Evolutionary conservation across 2,329 filamentous ascomycete species (phyloP), one percentile per base, ranked within the genome.

Genomic region (Torrubiella hemipterigena): DNA sequence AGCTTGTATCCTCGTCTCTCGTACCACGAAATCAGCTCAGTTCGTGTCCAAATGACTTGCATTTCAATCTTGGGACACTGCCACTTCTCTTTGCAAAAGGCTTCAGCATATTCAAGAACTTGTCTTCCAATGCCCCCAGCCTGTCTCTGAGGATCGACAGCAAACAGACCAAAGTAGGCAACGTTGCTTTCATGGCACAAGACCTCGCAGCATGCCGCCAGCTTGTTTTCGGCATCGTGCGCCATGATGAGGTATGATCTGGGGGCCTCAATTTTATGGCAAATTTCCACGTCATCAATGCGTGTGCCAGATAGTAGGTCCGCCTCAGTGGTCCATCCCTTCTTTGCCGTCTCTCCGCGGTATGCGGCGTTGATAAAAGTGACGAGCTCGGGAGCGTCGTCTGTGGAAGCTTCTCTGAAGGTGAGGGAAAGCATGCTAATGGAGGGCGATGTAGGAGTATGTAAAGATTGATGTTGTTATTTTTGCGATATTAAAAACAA

Each of bases 121-220:
- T 43, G 44, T 31, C 52, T 43, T 0, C 65, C 65, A 27, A 68
- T 42, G 0, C 65, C 64, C 11, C 57, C 56, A 5, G 53, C 55
- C 44, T 67, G 63, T 17, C 48, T 39, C 5, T 33, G 33, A 3
- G 59, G 58, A 22, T 61, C 54, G 1, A 69, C 63, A 24, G 64
- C 64, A 14, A 69, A 64, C 21, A 67, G 51, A 30, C 61, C 62
- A 31, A 68, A 64, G 44, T 65, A 61, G 13, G 52, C 55, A 21
- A 50, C 36, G 20, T 37, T 44, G 17, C 38, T 38, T 17, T 38
- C 36, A 13, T 43, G 47, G 19, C 43, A 45, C 17, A 51, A 36
- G 4, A 67, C 35, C 34, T 66, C 62, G 42, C 60, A 65, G 51
- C 63, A 67, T n/a, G 53, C 54, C 3, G 59, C 46, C 3, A 62